These are phyloP conservation scores for Sphenostylis stenocarpa DNA, from an alignment of 306 rosid species.

Conservation along the genomic window DNA sequence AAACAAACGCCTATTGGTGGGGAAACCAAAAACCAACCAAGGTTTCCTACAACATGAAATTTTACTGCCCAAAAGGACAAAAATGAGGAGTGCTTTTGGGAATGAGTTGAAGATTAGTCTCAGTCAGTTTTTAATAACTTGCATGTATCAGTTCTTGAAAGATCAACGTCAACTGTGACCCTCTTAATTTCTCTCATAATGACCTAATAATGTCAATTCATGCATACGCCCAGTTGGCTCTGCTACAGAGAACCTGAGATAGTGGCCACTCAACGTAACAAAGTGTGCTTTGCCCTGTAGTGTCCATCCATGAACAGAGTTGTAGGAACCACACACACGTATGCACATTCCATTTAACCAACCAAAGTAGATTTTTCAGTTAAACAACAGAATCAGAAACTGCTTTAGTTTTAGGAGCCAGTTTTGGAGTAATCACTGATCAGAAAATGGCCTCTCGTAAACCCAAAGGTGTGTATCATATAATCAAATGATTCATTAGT, in stretches of 20 bases:
- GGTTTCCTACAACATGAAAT: not conserved
- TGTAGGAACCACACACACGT: not conserved
- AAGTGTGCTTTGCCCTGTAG: not conserved
- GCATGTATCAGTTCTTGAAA: not conserved
- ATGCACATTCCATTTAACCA: not conserved
- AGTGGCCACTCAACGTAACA: slow-evolving; percentile 17
- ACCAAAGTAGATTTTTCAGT: not conserved
- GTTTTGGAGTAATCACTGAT: not conserved
- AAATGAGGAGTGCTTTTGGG: not conserved
- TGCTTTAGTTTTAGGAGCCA: not conserved
- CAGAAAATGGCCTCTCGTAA: not conserved
- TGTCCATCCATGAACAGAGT: slow-evolving; percentile 11
- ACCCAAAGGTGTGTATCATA: not conserved
- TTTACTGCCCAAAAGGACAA: not conserved
- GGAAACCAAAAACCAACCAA: not conserved
- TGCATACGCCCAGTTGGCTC: not conserved
- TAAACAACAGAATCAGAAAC: not conserved
- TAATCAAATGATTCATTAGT: not conserved
- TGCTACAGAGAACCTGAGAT: slow-evolving; percentile 11
- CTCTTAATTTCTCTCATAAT: not conserved
- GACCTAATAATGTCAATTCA: not conserved
- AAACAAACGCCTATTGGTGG: not conserved
- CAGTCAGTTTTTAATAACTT: not conserved
- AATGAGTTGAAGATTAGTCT: not conserved
- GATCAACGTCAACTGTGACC: not conserved